Evolutionary conservation across 176 grass and related monocot genomes (phyloP), one percentile per base, ranked within the genome.

Genomic region (Oryza brachyantha): DNA sequence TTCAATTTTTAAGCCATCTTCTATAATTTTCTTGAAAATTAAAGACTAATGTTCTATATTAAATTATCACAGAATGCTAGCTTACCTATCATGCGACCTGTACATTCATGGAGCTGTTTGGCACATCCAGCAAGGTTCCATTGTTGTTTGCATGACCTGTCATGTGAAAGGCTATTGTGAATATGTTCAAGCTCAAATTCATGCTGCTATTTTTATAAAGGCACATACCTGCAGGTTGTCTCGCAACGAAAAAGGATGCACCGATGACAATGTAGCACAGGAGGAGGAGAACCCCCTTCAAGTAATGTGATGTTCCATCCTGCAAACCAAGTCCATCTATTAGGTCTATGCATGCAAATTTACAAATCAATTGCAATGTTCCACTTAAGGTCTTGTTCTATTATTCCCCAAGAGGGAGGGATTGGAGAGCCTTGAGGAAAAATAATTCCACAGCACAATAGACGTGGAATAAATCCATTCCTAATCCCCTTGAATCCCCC

Each of bases 281-380:
- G 6, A 97, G 81, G 34, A 94, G 89, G 64, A 90, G 68, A 27
- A 91, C 72, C 52, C 95, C 95, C 80, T 97, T 97, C 52, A 97
- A 77, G 78, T 97, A 97, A 76, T 97, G 89, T 31, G 95, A 97
- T 19, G 77, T 85, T 45, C 95, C 95, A 75, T 90, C 89, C 95
- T 97, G 80, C 41, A 81, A 17, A 62, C 40, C 34, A 40, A 61
- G 68, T 9, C 7, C 43, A 2, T 0, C 29, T 3, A 72, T 79
- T 66, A 85, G 13, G 2, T 31, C 10, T 4, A 52, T 26, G 9
- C 16, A 37, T n/a, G 11, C 50, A 57, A 43, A 14, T 74, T 27
- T 22, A 24, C 8, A 41, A 6, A 13, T 9, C 8, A 78, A 58
- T 70, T 1, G 11, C 17, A 72, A 19, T 8, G 57, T 40, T 24